Evolutionary conservation across 148 eudicot genomes (phyloP).

Genomic region (Silene latifolia): DNA sequence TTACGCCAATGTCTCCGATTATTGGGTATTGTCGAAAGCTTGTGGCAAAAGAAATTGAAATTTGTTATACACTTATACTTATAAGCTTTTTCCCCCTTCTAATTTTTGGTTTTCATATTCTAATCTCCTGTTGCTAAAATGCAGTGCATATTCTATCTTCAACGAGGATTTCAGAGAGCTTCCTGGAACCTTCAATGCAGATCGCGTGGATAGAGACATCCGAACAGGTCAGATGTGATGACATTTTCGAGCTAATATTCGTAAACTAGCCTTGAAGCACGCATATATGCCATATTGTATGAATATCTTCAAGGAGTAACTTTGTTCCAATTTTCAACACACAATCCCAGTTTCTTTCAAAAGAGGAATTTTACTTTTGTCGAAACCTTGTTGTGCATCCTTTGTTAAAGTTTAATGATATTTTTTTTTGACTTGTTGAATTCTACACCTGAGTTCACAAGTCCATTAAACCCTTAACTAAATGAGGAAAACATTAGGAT

Average conservation of each 20-base stretch:
- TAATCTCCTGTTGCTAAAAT: conserved; percentile 9
- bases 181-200: conserved; percentile 94
- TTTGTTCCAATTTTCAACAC: not conserved
- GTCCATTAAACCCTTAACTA: too few species aligned
- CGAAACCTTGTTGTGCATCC: not conserved
- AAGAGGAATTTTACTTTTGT: not conserved
- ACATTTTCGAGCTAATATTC: not conserved
- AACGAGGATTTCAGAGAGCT: conserved; percentile 95
- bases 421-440: not conserved
- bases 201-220: conserved; percentile 85
- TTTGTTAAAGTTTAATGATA: not conserved
- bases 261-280: not conserved
- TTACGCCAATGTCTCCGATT: not conserved
- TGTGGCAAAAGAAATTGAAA: too few species aligned
- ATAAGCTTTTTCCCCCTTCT: not conserved
- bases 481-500: too few species aligned
- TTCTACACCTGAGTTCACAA: not conserved
- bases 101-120: not conserved
- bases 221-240: conserved; percentile 81
- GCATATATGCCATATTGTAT: not conserved
- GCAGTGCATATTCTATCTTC: conserved; percentile 95
- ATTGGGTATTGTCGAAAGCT: too few species aligned
- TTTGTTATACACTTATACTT: too few species aligned
- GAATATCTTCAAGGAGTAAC: not conserved
- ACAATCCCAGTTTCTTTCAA: conserved; percentile 1